phyloP scores from a whole-genome alignment of 2,329 filamentous ascomycete genomes.

The Fusarium bactridioides region DNA sequence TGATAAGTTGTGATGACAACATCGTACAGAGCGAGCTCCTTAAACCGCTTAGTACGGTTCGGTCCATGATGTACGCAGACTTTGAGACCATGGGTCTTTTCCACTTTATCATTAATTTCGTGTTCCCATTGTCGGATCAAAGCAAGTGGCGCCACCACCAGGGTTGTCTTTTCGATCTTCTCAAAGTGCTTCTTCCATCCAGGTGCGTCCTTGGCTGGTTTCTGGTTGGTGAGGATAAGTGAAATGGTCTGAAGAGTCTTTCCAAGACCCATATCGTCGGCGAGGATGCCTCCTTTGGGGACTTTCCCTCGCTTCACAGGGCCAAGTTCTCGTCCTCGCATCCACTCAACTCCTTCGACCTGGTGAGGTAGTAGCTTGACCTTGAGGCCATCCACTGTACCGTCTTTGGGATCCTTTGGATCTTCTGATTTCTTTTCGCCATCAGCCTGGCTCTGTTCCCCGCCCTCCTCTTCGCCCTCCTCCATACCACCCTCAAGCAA shows the following conservation, averaged over 20 bases:
- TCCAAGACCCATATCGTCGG: slow-evolving; percentile 96
- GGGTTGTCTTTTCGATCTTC: slow-evolving; percentile 77
- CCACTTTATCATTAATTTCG: slow-evolving; percentile 86
- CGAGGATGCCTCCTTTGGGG: slow-evolving; percentile 92
- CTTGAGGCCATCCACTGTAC: slow-evolving; percentile 76
- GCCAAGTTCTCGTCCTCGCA: slow-evolving; percentile 90
- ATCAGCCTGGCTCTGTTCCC: slow-evolving; percentile 36
- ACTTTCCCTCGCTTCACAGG: slow-evolving; percentile 81
- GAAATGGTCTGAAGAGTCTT: slow-evolving; percentile 96
- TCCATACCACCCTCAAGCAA: slow-evolving; percentile 84
- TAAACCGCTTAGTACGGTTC: slow-evolving; percentile 78
- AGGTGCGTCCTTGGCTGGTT: slow-evolving; percentile 65
- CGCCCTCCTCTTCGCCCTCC: slow-evolving; percentile 65
- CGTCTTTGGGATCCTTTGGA: slow-evolving; percentile 53
- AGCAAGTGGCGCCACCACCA: slow-evolving; percentile 92
- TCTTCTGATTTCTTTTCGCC: slow-evolving; percentile 34
- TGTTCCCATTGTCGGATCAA: slow-evolving; percentile 97
- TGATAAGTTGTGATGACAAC: slow-evolving; percentile 98
- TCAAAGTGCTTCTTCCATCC: slow-evolving; percentile 74
- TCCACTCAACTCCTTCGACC: slow-evolving; percentile 92
- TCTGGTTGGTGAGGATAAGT: slow-evolving; percentile 83
- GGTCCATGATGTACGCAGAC: slow-evolving; percentile 93
- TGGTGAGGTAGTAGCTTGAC: slow-evolving; percentile 94
- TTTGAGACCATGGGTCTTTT: slow-evolving; percentile 72
- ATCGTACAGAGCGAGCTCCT: slow-evolving; percentile 84